Percentiles rank a stretch among this genome's conserved stretches.
Conservation (phyloP, 306 rosid genomes). For the Medicago ruthenica region DNA sequence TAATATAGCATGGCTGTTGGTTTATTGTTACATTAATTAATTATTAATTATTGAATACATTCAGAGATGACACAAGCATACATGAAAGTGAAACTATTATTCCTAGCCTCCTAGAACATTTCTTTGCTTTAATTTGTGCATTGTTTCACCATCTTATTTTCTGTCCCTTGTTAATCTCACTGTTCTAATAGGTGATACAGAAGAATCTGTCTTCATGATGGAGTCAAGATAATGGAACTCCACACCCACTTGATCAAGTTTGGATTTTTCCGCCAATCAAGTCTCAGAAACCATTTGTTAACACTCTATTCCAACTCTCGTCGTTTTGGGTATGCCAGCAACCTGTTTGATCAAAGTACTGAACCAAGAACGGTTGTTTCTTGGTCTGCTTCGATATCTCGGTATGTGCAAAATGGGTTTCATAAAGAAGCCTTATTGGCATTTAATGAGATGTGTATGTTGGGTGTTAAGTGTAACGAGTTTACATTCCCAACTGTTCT, state of each 20-base stretch:
- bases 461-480: constrained; percentile 72
- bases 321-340: constrained; percentile 62
- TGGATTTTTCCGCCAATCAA: constrained; percentile 56
- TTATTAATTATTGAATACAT: no score
- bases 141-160: no score
- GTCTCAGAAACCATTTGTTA: constrained; percentile 57
- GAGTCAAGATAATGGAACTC: constrained; percentile 40
- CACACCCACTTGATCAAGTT: constrained; percentile 73
- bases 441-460: constrained; percentile 61
- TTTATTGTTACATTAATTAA: no score
- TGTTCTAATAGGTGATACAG: no score
- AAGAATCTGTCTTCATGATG: not conserved
- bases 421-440: constrained; percentile 63
- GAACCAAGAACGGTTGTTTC: constrained; percentile 71
- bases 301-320: constrained; percentile 56
- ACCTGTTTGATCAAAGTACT: constrained; percentile 63
- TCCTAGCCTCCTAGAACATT: no score
- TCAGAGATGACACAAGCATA: no score
- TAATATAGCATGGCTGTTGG: no score
- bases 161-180: no score
- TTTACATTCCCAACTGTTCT: constrained; percentile 76
- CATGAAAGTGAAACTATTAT: no score
- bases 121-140: no score
- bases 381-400: constrained; percentile 88
- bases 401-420: constrained; percentile 73